Percentiles rank a stretch among this genome's conserved stretches.
Conservation (phyloP, 768 basidiomycete species). For the Boletellus ananas region DNA sequence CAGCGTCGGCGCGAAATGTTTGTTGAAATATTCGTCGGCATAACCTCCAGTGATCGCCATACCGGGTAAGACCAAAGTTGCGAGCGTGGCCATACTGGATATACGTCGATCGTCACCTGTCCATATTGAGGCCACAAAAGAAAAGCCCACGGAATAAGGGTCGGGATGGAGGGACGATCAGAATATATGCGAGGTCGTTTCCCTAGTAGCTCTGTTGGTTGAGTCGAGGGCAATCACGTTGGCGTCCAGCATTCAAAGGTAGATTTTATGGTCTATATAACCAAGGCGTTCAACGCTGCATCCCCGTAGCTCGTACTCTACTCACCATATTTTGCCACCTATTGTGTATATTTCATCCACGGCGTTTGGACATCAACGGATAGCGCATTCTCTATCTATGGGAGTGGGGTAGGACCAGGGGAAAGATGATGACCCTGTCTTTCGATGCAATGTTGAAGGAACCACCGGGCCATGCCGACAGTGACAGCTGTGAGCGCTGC, state of each 20-base stretch:
- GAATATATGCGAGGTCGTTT: background rate
- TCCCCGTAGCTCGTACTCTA: background rate
- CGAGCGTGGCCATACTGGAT: background rate
- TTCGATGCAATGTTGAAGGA: background rate
- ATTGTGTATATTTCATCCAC: slow-evolving; percentile 6
- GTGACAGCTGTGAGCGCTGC: background rate
- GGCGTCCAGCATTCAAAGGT: too few relatives aligned
- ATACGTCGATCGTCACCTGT: background rate
- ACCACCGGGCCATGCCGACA: background rate
- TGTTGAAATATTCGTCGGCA: background rate
- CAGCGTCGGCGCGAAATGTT: background rate
- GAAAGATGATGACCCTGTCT: background rate
- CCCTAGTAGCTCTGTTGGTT: too few relatives aligned
- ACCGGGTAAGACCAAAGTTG: background rate
- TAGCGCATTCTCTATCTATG: too few relatives aligned
- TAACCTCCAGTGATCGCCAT: background rate
- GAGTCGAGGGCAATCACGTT: too few relatives aligned
- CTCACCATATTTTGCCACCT: slow-evolving; percentile 5
- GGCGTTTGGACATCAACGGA: background rate
- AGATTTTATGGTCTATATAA: background rate
- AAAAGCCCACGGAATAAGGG: background rate
- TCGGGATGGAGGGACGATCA: background rate
- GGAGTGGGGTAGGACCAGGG: too few relatives aligned
- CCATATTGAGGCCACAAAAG: background rate
- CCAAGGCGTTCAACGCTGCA: background rate